Evolutionary conservation across 2,329 filamentous ascomycete species (phyloP), one percentile per base, ranked within the genome.

Genomic region (Aspergillus pseudoterreus): DNA sequence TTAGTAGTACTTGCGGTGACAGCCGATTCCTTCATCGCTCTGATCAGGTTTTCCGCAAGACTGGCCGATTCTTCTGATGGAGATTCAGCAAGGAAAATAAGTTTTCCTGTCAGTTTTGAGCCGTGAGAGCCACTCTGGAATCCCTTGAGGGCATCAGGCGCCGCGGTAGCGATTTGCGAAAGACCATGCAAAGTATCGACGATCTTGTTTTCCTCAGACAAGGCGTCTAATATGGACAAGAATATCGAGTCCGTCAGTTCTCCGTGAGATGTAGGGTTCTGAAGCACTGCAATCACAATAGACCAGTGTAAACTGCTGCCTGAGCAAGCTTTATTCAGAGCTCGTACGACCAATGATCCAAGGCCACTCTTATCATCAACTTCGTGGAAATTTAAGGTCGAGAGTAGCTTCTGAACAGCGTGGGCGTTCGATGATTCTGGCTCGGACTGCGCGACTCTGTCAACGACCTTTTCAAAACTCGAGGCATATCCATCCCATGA

Each of bases 11-110:
- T 63, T 43, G 70, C 69, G 19, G 67, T 70, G 22, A 71, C 69
- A n/a, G 67, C 63, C 21, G 62, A 65, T 33, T 64, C 63, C 47
- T 68, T 72, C 43, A 73, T 57, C 15, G 56, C 62, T 35, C 55
- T 63, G 36, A 69, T 54, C 46, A 73, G 52, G n/a, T 66, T 63
- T 36, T 69, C 67, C 4, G 71, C 64, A 21, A 68, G 55, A 21
- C 76, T 69, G 2, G 79, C 71, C 10, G 82, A 63, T n/a, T 75
- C 72, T 27, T 82, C 80, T 24, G 75, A 69, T 1, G 74, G 62
- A 21, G 79, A 81, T 53, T 84, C 79, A 6, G 78, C 73, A 30
- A 84, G 71, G 46, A 74, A 75, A 1, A 84, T 63, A 10, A 85
- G 65, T 43, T 73, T 76, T 32, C 77, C 77, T 3, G 82, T 68